Conservation (phyloP, 2,329 filamentous ascomycete species). For the Teratosphaeria epicoccoides region DNA sequence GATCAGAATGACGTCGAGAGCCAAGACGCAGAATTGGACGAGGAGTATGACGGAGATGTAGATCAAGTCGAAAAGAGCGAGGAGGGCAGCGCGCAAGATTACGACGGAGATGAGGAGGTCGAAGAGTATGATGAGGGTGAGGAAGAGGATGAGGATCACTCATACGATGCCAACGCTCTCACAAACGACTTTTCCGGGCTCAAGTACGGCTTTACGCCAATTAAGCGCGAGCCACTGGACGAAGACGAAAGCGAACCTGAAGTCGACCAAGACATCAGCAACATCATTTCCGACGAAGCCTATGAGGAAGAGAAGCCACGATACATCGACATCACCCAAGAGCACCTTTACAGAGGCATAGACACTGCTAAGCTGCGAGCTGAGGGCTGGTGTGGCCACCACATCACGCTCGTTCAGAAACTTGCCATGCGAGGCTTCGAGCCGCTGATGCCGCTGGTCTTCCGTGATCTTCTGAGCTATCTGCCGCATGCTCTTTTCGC, state of each 20-base stretch:
- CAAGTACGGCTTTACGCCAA: background rate
- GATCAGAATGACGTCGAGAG: background rate
- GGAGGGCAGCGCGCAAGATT: background rate
- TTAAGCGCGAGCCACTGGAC: background rate
- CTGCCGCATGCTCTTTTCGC: conserved; percentile 45
- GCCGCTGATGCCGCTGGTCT: conserved; percentile 42
- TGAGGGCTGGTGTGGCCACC: conserved; percentile 40
- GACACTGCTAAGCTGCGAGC: conserved; percentile 15
- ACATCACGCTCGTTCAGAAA: conserved; percentile 43
- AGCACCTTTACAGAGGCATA: conserved; percentile 15
- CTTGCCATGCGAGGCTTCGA: conserved; percentile 47
- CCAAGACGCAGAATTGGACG: background rate
- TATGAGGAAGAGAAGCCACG: conserved; percentile 8
- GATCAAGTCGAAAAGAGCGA: background rate
- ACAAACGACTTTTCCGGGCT: background rate
- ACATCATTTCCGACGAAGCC: conserved; percentile 13
- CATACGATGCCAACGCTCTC: background rate
- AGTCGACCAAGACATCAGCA: conserved; percentile 1
- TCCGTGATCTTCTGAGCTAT: conserved; percentile 44
- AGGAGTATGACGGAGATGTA: conserved; percentile 1
- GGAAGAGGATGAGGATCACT: background rate
- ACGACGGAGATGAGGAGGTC: background rate
- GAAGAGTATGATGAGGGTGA: conserved; percentile 1
- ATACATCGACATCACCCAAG: conserved; percentile 13
- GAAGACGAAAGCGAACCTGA: background rate